These are phyloP conservation scores for Globisporangium canariense DNA, from an alignment of 352 stramenopile species.

Conservation along the genomic window DNA sequence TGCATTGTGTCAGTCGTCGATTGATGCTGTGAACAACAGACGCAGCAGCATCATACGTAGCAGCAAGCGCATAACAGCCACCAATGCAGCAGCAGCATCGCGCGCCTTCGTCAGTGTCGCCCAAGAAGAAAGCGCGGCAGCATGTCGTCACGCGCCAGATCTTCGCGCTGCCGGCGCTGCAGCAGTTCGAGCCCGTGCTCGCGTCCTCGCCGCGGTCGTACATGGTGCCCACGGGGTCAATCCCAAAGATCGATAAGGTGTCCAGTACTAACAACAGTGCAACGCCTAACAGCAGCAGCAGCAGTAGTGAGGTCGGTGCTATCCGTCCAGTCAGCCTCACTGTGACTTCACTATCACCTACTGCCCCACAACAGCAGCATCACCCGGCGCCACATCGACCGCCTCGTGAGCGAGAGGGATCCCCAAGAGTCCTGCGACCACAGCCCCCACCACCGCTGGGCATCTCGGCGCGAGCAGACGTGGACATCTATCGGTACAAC, in stretches of 20 bases:
- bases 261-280: constrained; percentile 1
- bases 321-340: not conserved
- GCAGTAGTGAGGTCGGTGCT: not conserved
- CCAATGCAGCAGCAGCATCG: constrained; percentile 12
- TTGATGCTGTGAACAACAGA: no score
- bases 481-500: constrained; percentile 63
- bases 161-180: constrained; percentile 54
- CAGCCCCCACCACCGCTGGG: constrained; percentile 34
- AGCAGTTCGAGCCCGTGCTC: constrained; percentile 65
- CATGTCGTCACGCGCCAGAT: constrained; percentile 33
- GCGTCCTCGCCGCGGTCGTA: constrained; percentile 31
- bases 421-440: constrained; percentile 27
- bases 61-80: not conserved
- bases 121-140: constrained; percentile 33
- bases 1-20: no score
- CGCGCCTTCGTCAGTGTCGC: constrained; percentile 22
- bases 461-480: constrained; percentile 41
- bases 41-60: not conserved
- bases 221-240: constrained; percentile 18
- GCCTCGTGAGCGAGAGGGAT: constrained; percentile 23
- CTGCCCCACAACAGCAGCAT: not conserved
- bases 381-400: constrained; percentile 6
- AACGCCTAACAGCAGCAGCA: not conserved
- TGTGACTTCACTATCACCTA: not conserved
- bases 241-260: constrained; percentile 14